Conservation (phyloP, 176 grass and related monocot species). For the Oropetium thomaeum region DNA sequence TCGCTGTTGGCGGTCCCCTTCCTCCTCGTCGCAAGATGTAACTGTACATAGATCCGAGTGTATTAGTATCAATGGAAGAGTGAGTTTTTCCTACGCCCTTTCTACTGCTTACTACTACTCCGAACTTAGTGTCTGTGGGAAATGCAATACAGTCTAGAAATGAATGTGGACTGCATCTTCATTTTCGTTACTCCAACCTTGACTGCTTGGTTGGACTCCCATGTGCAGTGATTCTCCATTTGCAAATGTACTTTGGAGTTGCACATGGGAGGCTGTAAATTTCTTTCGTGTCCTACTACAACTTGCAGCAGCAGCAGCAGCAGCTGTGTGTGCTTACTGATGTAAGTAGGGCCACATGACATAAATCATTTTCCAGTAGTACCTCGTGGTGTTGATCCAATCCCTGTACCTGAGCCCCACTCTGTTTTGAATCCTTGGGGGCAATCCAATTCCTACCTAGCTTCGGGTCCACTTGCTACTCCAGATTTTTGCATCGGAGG, state of each 20-base stretch:
- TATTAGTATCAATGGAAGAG: slow-evolving; percentile 46
- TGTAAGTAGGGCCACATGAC: slow-evolving; percentile 24
- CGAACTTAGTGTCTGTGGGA: neutral
- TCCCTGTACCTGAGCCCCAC: slow-evolving; percentile 38
- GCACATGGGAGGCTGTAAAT: slow-evolving; percentile 53
- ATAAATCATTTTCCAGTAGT: slow-evolving; percentile 18
- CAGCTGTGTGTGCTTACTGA: no score
- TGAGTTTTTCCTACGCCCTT: slow-evolving; percentile 25
- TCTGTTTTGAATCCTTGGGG: slow-evolving; percentile 24
- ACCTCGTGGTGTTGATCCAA: slow-evolving; percentile 25
- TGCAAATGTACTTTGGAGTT: slow-evolving; percentile 39
- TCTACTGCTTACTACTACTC: slow-evolving; percentile 23
- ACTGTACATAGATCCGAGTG: slow-evolving; percentile 59
- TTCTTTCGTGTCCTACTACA: slow-evolving; percentile 36
- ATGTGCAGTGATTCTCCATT: slow-evolving; percentile 69
- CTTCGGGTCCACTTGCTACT: slow-evolving; percentile 24
- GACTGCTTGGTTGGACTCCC: slow-evolving; percentile 43
- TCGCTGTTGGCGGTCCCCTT: slow-evolving; percentile 28
- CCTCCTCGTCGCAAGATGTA: slow-evolving; percentile 43
- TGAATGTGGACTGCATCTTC: slow-evolving; percentile 9
- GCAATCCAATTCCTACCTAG: slow-evolving; percentile 30
- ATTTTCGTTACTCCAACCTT: slow-evolving; percentile 33
- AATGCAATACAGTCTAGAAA: no score
- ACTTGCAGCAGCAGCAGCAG: slow-evolving; percentile 35
- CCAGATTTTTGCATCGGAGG: slow-evolving; percentile 38